phyloP scores from a whole-genome alignment of 1,284 basidiomycete genomes.

The Vanrija sp. region DNA sequence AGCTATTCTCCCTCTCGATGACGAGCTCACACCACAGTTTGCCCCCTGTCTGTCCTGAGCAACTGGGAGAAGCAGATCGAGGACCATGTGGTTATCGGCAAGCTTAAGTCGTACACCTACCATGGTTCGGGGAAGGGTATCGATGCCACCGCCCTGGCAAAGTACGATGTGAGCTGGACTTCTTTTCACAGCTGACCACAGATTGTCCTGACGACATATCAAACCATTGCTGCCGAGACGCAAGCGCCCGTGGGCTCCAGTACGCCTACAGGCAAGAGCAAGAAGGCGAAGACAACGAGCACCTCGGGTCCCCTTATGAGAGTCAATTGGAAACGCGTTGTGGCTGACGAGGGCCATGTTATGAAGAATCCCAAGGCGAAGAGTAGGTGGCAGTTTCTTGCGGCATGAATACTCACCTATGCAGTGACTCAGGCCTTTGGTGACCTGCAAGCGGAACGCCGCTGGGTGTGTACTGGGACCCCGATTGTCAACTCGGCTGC shows the following conservation, averaged over 20 bases:
- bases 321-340: constrained; percentile 77
- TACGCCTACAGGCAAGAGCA: constrained; percentile 23
- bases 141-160: constrained; percentile 58
- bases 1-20: constrained; percentile 18
- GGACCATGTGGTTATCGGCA: constrained; percentile 64
- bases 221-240: constrained; percentile 52
- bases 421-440: constrained; percentile 64
- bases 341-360: constrained; percentile 82
- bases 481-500: constrained; percentile 82
- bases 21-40: constrained; percentile 55
- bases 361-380: constrained; percentile 81
- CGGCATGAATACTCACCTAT: background rate
- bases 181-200: constrained; percentile 6
- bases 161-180: constrained; percentile 59
- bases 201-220: constrained; percentile 85
- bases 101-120: constrained; percentile 62
- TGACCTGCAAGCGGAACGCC: constrained; percentile 64
- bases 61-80: constrained; percentile 87
- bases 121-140: constrained; percentile 61
- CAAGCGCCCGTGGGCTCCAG: constrained; percentile 2
- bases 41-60: constrained; percentile 77
- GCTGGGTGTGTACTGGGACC: constrained; percentile 62
- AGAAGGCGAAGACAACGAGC: constrained; percentile 26
- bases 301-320: constrained; percentile 58
- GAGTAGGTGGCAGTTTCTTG: constrained; percentile 45